Conservation (phyloP, 2,329 filamentous ascomycete species). For the Pestalotiopsis fici region DNA sequence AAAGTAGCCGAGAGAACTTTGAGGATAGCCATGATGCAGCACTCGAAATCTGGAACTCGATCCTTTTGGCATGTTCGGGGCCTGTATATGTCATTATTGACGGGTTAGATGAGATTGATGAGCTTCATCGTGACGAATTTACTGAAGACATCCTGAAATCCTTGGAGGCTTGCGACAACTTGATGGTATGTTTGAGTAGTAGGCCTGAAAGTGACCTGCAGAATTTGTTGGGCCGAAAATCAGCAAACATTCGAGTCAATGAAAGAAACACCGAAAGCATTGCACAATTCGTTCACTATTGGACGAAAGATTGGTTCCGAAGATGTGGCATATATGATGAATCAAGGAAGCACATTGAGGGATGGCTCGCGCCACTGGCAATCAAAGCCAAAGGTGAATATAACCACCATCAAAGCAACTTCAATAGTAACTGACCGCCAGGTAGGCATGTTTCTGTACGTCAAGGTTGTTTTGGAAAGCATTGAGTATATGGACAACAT, state of each 20-base stretch:
- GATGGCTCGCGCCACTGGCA: neutral
- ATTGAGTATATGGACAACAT: conserved; percentile 16
- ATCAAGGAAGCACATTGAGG: neutral
- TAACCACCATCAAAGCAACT: neutral
- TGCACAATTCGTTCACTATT: conserved; percentile 17
- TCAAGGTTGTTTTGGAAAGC: conserved; percentile 23
- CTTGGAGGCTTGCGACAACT: conserved; percentile 13
- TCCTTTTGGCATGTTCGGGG: conserved; percentile 18
- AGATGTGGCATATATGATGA: conserved; percentile 12
- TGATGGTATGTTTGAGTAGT: conserved; percentile 23
- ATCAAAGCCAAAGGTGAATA: neutral
- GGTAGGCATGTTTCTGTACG: conserved; percentile 35
- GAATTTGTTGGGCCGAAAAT: conserved; percentile 11
- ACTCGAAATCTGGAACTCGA: conserved; percentile 21
- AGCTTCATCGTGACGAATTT: conserved; percentile 15
- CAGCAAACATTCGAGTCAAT: conserved; percentile 18
- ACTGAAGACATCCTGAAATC: conserved; percentile 13
- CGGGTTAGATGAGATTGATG: conserved; percentile 29
- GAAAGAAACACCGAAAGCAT: conserved; percentile 21
- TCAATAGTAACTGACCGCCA: neutral
- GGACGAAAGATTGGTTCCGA: conserved; percentile 16
- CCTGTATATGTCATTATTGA: conserved; percentile 26
- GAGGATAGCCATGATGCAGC: conserved; percentile 19
- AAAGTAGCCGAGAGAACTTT: conserved; percentile 15
- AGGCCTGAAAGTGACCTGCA: conserved; percentile 24